Evolutionary conservation across 371 early-diverging fungal genomes (phyloP), one percentile per base, ranked within the genome.

Genomic region (Conidiobolus incongruus): DNA sequence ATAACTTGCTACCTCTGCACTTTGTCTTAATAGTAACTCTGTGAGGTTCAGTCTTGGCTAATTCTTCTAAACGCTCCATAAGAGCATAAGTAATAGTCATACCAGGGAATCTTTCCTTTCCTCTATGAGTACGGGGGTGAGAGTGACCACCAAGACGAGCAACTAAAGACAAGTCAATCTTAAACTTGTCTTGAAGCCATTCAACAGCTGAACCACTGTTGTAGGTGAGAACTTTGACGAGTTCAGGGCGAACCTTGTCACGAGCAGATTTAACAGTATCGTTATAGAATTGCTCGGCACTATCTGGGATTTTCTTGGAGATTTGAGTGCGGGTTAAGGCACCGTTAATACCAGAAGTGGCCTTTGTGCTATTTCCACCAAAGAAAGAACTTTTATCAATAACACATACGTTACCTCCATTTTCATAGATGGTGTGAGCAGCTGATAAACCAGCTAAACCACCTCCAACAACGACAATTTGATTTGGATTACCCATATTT

Each of bases 291-390:
- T 71, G 66, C 36, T 80, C 82, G 31, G 75, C 76, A 16, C 81
- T 81, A 56, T 94, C 95, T 61, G 73, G 65, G 58, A 66, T 66
- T 36, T 52, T 54, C 39, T 54, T 55, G 44, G 63, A 55, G 33
- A 76, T 59, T 40, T 76, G 77, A 17, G 89, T 83, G 46, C 66
- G 71, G 26, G 95, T 92, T 38, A 77, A 63, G 26, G 83, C 91
- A 36, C 90, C 90, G 65, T 92, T 93, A 61, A 93, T 93, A 48
- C 94, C 94, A 2, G 91, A 90, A 6, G 94, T 89, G n/a, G 94
- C 94, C 68, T 93, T 93, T 51, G 90, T 80, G 11, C 77, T 77
- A 62, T 85, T 85, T 36, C 92, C 94, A 40, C 89, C 86, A 55
- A 84, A 72, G 71, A 83, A 85, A 44, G 82, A 66, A 53, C 81